A percentile compares a stretch with the other conserved stretches of the same genome.
Conservation (phyloP, 2,329 filamentous ascomycete species). For the Bimuria novae-zelandiae region DNA sequence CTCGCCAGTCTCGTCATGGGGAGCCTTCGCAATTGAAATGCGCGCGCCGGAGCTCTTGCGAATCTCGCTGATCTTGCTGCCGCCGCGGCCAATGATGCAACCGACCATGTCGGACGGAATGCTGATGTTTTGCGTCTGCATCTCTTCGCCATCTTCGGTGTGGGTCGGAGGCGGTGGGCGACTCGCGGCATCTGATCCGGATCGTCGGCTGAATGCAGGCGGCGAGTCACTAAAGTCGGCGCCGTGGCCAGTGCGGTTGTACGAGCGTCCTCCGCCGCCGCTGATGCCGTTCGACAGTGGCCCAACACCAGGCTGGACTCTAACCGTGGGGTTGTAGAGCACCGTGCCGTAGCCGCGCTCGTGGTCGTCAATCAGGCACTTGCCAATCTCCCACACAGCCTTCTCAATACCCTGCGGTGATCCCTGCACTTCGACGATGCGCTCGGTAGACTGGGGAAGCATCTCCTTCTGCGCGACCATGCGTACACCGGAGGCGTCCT, state of each 20-base stretch:
- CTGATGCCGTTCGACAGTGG: slow-evolving; percentile 58
- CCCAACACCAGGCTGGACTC: slow-evolving; percentile 70
- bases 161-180: slow-evolving; percentile 80
- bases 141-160: slow-evolving; percentile 95
- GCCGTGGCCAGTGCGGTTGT: slow-evolving; percentile 93
- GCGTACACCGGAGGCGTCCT: slow-evolving; percentile 92
- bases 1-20: slow-evolving; percentile 96
- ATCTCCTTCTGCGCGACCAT: slow-evolving; percentile 99
- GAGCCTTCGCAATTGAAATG: slow-evolving; percentile 96
- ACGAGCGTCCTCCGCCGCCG: slow-evolving; percentile 63
- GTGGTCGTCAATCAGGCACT: slow-evolving; percentile 97
- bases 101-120: slow-evolving; percentile 99
- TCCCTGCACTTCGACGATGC: slow-evolving; percentile 95
- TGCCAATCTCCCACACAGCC: slow-evolving; percentile 98
- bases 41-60: slow-evolving; percentile 94
- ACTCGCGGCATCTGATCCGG: slow-evolving; percentile 77
- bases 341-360: slow-evolving; percentile 96
- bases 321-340: slow-evolving; percentile 93
- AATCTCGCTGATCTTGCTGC: slow-evolving; percentile 98
- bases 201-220: slow-evolving; percentile 73
- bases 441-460: slow-evolving; percentile 97
- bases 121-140: slow-evolving; percentile 99
- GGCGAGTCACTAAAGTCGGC: slow-evolving; percentile 92
- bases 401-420: slow-evolving; percentile 94
- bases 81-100: slow-evolving; percentile 94